Evolutionary conservation across 2,329 filamentous ascomycete species (phyloP), one percentile per base, ranked within the genome.

Genomic region (Colletotrichum tofieldiae): DNA sequence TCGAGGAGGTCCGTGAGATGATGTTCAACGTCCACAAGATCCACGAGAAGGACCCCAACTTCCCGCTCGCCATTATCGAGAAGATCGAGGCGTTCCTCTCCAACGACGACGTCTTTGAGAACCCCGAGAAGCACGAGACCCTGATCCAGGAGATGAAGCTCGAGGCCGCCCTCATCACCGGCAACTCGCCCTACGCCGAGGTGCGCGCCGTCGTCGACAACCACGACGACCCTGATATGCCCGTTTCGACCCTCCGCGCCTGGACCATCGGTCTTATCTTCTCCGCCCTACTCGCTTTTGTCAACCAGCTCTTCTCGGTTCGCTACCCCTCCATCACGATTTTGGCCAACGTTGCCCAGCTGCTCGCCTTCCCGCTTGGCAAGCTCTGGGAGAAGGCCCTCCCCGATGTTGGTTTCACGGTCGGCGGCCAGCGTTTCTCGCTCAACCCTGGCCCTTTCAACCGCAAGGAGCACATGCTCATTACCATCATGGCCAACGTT

Each of bases 401-500:
- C 54, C 81, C 82, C 4, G 80, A 79, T 52, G 73, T 77, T 23
- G 76, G 79, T 11, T 81, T 83, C 63, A 77, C 73, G 20, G 73
- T 77, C 8, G 80, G 77, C 71, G 81, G 81, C 3, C 70, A 78
- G 18, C 78, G 78, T 12, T 80, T 82, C 75, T 82, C 78, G 20
- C 78, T 87, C 32, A 88, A 87, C 74, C 84, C 86, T 0, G 85
- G 86, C 1, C 83, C 83, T 0, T 88, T 88, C 77, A 86, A 83
- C 74, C 84, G 84, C 75, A 89, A 89, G 77, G 87, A 89, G 77
- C 87, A 89, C 77, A 84, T 85, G 77, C 79, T 89, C 41, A 84
- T 88, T 67, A 84, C 84, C n/a, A 83, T 87, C 76, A 87, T 87
- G 84, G 86, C 90, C 63, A 89, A 90, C 76, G 85, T 85, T 18